Conservation (phyloP, 2,329 filamentous ascomycete genomes). For the Fusarium sp. region DNA sequence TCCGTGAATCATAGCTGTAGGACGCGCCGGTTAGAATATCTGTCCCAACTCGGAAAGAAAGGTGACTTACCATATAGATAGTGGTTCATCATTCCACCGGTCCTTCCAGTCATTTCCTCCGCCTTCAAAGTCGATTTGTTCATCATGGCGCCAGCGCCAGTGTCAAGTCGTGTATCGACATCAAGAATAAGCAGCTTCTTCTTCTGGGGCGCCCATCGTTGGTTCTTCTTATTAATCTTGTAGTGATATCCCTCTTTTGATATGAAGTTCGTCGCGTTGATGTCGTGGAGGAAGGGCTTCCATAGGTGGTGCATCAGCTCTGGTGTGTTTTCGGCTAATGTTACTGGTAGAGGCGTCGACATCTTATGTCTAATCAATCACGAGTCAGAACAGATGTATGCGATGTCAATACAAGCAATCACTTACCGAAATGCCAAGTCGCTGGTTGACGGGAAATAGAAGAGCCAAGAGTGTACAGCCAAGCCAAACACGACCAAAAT, state of each 20-base stretch:
- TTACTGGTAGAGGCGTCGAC: neutral
- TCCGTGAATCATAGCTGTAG: constrained; percentile 56
- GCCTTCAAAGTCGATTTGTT: constrained; percentile 19
- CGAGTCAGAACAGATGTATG: neutral
- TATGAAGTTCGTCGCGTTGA: constrained; percentile 4
- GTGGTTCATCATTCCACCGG: constrained; percentile 39
- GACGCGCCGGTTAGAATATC: neutral
- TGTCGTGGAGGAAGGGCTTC: constrained; percentile 36
- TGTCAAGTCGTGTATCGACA: constrained; percentile 33
- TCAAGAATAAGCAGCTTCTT: constrained; percentile 43
- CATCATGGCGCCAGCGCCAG: constrained; percentile 31
- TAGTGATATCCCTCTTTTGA: constrained; percentile 34
- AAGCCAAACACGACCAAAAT: constrained; percentile 12
- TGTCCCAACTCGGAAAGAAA: rapidly evolving
- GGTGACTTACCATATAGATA: constrained; percentile 35
- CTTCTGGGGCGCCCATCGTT: constrained; percentile 26
- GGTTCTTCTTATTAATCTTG: constrained; percentile 5
- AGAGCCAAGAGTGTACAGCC: constrained; percentile 4
- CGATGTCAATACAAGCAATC: rapidly evolving
- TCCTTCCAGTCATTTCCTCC: constrained; percentile 34
- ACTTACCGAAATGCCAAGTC: constrained; percentile 10
- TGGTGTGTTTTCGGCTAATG: constrained; percentile 10
- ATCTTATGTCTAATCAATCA: neutral
- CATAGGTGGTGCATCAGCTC: constrained; percentile 23
- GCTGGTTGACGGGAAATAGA: constrained; percentile 8